phyloP scores from a whole-genome alignment of 2,329 filamentous ascomycete species.

The Aspergillus fumigatus region DNA sequence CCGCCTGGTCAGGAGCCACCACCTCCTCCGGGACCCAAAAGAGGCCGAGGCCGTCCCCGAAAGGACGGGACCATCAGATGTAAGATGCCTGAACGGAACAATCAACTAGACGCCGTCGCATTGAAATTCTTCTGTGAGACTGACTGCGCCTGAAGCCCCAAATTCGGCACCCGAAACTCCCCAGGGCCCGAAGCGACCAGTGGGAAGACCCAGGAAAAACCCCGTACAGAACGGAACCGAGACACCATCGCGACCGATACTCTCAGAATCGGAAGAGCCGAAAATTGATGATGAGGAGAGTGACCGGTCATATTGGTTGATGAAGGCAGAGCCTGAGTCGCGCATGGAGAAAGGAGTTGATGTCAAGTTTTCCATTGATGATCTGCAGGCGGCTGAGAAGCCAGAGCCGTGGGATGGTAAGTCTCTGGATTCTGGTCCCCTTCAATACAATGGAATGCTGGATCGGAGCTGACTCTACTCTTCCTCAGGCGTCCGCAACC shows the following conservation, averaged over 20 bases:
- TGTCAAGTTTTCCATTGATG: constrained; percentile 91
- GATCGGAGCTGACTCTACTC: neutral
- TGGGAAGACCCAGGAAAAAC: constrained; percentile 23
- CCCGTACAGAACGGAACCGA: constrained; percentile 13
- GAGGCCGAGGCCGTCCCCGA: constrained; percentile 30
- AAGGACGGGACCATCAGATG: constrained; percentile 20
- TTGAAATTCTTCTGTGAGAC: neutral
- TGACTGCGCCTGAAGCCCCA: neutral
- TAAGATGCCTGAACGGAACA: neutral
- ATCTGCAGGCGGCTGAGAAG: constrained; percentile 64
- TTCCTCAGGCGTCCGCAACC: constrained; percentile 42
- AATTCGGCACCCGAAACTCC: constrained; percentile 7
- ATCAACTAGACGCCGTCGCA: neutral
- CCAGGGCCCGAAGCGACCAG: constrained; percentile 18
- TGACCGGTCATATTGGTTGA: constrained; percentile 63
- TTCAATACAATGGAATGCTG: neutral
- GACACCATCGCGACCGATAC: constrained; percentile 9
- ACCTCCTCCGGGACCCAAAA: constrained; percentile 25
- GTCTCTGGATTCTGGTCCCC: constrained; percentile 24
- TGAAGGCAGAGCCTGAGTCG: constrained; percentile 85
- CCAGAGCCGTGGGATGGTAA: constrained; percentile 91
- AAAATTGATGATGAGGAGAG: constrained; percentile 18
- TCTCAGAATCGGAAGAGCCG: constrained; percentile 10
- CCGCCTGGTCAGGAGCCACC: constrained; percentile 21
- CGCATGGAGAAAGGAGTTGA: constrained; percentile 82